A percentile compares a stretch with the other conserved stretches of the same genome.
phyloP scores from a whole-genome alignment of 306 rosid species.

The Acacia crassicarpa region DNA sequence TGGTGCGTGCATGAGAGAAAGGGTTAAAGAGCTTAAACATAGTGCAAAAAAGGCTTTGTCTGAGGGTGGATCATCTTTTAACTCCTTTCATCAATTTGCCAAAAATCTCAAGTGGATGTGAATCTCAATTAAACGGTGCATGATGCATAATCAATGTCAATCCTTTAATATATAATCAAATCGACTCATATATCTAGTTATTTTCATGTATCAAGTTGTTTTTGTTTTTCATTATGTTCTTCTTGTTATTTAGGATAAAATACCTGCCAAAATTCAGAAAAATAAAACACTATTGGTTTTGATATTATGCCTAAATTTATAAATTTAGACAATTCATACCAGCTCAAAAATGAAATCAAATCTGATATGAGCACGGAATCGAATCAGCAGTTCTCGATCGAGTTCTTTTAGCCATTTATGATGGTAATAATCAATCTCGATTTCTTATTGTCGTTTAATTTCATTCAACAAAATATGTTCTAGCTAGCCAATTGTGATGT shows the following conservation, averaged over 20 bases:
- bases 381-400: too few relatives aligned
- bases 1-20: not conserved
- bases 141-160: not conserved
- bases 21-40: not conserved
- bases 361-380: too few relatives aligned
- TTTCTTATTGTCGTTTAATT: not conserved
- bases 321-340: too few relatives aligned
- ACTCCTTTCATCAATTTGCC: not conserved
- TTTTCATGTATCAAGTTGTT: too few relatives aligned
- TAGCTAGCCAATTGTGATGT: not conserved
- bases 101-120: not conserved
- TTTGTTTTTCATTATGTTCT: too few relatives aligned
- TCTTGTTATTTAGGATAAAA: too few relatives aligned
- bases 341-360: too few relatives aligned
- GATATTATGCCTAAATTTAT: too few relatives aligned
- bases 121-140: not conserved
- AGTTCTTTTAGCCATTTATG: not conserved
- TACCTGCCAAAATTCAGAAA: too few relatives aligned
- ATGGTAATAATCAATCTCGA: not conserved
- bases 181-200: too few relatives aligned
- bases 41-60: not conserved
- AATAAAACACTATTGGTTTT: too few relatives aligned
- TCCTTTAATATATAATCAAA: not conserved
- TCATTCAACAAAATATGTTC: not conserved
- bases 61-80: not conserved